Base-by-base conservation (phyloP, 208 protist genomes). In the Acanthamoeba lenticulata region DNA sequence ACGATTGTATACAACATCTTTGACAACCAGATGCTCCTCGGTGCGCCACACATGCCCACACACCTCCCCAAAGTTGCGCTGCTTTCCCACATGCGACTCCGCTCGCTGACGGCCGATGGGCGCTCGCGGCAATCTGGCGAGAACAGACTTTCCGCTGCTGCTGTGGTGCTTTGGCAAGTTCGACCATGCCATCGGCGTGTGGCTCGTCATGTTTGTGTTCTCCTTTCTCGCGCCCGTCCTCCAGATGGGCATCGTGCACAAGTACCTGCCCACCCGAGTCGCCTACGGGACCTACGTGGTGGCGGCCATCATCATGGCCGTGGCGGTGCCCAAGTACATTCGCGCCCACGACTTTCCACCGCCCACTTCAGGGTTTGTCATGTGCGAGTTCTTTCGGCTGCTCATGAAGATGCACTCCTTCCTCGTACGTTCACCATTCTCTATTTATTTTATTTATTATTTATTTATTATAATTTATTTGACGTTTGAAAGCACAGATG, bases 391-490 rank as follows among this genome's bases (percentile, higher is more conserved):
- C 60, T 36, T 93, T 24, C 89, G 89, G 24, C 36, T 93, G 17
- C 47, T 72, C 40, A 93, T 93, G 89, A 93, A 93, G 89, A 79
- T 93, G 89, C 67, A 93, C 62, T 93, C 89, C 29, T 93, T 55
- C 67, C 42, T 72, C 15, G 49, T 60, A 34, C 49, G 52, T 34
- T 34, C 62, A 67, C 15, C 57, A 7, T 34, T 7, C 57, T 32
- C 7, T 34, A 57, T 24, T 57, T 57, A 57, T 57, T 57, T 57
- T 24, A 24, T 24, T 9, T 24, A 19, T 57, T 57, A 57, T 57
- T 9, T 19, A 24, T 19, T 57, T 57, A 24, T 19, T 57, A 9
- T 57, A 57, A 9, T 57, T 19, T 57, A 19, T 57, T 57, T 9
- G 9, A 19, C n/a, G n/a, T 60, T 81, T 44, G 74, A 1, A 27